These are phyloP conservation scores for Solanum hybrid DNA, from an alignment of 305 asterid species.

Conservation along the genomic window DNA sequence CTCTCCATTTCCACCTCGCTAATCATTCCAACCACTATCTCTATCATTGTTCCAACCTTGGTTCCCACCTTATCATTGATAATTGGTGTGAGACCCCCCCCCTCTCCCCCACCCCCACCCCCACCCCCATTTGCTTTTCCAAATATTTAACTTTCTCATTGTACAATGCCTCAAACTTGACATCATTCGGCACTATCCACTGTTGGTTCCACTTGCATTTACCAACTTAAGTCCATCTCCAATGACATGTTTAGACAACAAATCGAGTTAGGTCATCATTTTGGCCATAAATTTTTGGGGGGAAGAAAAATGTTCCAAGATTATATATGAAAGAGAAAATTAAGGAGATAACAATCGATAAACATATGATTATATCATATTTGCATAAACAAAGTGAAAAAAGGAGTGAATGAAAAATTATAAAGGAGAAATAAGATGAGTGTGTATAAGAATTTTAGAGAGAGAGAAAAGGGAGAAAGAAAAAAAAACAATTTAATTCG, in stretches of 20 bases:
- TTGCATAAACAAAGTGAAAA: not conserved
- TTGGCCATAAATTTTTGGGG: not conserved
- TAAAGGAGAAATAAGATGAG: not conserved
- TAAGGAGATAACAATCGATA: not conserved
- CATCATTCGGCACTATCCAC: not conserved
- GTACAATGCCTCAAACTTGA: not conserved
- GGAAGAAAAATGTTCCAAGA: not conserved
- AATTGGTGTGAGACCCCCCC: too few relatives aligned
- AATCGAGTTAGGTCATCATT: not conserved
- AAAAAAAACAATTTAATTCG: too few relatives aligned
- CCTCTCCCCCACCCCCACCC: too few relatives aligned
- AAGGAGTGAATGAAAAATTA: not conserved
- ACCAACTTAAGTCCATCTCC: not conserved
- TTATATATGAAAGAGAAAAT: not conserved
- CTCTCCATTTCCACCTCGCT: too few relatives aligned
- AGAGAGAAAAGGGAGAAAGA: not conserved
- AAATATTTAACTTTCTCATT: not conserved
- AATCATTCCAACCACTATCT: too few relatives aligned
- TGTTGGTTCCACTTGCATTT: not conserved
- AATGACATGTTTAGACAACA: not conserved
- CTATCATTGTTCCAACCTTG: too few relatives aligned
- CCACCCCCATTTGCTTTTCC: not conserved
- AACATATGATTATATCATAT: not conserved
- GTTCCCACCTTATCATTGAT: too few relatives aligned
- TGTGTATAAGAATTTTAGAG: not conserved